phyloP scores from a whole-genome alignment of 2,329 filamentous ascomycete species.

The Aspergillus sp. region DNA sequence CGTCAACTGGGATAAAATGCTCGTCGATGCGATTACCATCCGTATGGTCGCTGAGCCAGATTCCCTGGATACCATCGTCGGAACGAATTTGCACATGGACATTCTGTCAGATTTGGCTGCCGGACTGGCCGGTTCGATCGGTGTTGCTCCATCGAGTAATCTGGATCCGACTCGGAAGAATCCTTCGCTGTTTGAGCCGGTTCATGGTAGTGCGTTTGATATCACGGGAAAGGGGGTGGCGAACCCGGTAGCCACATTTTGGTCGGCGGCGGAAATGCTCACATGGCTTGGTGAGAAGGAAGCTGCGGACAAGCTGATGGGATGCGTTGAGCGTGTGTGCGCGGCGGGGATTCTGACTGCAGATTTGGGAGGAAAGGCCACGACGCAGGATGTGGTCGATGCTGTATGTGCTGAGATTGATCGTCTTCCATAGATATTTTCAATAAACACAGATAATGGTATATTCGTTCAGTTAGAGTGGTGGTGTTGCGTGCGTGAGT shows the following conservation, averaged over 20 bases:
- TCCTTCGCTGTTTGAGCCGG: conserved; percentile 66
- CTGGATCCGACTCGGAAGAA: conserved; percentile 65
- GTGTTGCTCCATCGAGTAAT: conserved; percentile 71
- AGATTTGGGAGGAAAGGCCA: conserved; percentile 62
- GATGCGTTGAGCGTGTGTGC: conserved; percentile 64
- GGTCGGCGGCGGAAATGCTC: conserved; percentile 71
- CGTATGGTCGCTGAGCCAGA: conserved; percentile 58
- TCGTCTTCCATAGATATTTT: conserved; percentile 4
- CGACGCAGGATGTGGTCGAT: conserved; percentile 62
- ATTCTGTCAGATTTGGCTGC: conserved; percentile 72
- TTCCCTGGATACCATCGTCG: conserved; percentile 58
- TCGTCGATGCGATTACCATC: conserved; percentile 62
- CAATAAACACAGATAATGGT: background rate
- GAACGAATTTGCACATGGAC: conserved; percentile 62
- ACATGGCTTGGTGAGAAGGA: conserved; percentile 63
- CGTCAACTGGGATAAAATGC: conserved; percentile 59
- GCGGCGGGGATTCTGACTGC: conserved; percentile 58
- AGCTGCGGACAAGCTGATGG: conserved; percentile 61
- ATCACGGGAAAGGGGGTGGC: conserved; percentile 65
- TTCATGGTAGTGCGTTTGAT: conserved; percentile 68
- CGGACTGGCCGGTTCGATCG: conserved; percentile 70
- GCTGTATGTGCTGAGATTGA: conserved; percentile 59
- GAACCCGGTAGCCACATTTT: conserved; percentile 69
- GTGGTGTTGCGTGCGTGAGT: background rate
- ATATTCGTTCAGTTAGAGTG: background rate